Percentiles rank a stretch among this genome's conserved stretches.
Evolutionary conservation across 2,329 filamentous ascomycete genomes (phyloP).

Genomic region (Aspergillus sp.): DNA sequence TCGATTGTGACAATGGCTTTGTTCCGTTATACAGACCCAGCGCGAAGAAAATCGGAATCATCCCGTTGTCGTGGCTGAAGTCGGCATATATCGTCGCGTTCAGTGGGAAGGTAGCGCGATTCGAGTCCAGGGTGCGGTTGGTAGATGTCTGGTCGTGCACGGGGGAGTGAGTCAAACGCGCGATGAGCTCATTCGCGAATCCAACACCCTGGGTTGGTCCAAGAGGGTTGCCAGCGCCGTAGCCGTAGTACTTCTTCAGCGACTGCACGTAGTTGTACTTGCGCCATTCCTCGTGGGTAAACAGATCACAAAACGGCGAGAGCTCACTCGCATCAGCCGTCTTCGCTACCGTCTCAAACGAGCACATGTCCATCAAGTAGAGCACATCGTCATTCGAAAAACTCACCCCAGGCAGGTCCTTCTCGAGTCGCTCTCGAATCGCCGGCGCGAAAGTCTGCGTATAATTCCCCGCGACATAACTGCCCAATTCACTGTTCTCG

Average conservation of each 20-base stretch:
- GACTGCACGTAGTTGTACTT: conserved; percentile 77
- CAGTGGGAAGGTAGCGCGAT: conserved; percentile 68
- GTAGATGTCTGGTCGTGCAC: conserved; percentile 71
- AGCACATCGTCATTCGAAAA: conserved; percentile 60
- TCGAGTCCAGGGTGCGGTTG: conserved; percentile 70
- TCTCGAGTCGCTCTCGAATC: conserved; percentile 66
- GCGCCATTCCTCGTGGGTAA: conserved; percentile 68
- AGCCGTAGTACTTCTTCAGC: conserved; percentile 81
- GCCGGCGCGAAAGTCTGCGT: conserved; percentile 59
- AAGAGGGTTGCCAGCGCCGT: conserved; percentile 69
- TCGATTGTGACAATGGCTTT: conserved; percentile 47
- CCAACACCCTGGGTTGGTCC: conserved; percentile 83
- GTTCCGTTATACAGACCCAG: conserved; percentile 73
- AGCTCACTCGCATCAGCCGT: conserved; percentile 47
- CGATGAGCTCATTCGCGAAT: conserved; percentile 81
- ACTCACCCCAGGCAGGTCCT: conserved; percentile 62
- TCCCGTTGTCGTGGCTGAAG: conserved; percentile 88
- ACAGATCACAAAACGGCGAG: conserved; percentile 72
- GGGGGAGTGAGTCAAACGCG: conserved; percentile 65
- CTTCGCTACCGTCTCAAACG: conserved; percentile 71
- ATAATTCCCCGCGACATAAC: conserved; percentile 54
- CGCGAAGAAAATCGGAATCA: conserved; percentile 71
- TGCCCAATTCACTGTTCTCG: conserved; percentile 48
- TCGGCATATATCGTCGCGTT: conserved; percentile 70
- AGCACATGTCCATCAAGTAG: conserved; percentile 81